phyloP scores from a whole-genome alignment of 2,329 filamentous ascomycete genomes.

The Hirsutella thompsonii region DNA sequence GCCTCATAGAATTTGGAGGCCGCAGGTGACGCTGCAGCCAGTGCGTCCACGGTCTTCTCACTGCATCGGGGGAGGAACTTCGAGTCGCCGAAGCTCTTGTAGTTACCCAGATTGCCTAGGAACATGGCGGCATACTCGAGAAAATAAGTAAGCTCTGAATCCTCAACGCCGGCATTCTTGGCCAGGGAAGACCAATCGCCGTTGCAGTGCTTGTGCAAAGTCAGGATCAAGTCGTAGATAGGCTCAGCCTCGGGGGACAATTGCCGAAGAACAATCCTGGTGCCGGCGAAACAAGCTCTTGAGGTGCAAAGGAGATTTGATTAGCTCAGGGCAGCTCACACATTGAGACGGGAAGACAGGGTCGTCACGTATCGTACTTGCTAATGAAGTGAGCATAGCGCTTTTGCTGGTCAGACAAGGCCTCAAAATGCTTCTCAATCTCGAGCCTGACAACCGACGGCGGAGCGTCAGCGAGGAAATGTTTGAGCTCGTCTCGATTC shows the following conservation, averaged over 20 bases:
- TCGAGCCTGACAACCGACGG: slow-evolving; percentile 78
- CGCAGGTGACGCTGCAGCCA: slow-evolving; percentile 48
- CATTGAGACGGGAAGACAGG: background rate
- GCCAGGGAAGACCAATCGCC: slow-evolving; percentile 62
- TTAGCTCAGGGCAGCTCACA: background rate
- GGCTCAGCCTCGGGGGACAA: slow-evolving; percentile 69
- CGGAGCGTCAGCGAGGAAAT: slow-evolving; percentile 85
- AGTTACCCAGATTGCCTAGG: slow-evolving; percentile 70
- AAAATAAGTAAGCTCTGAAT: slow-evolving; percentile 53
- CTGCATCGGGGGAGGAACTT: slow-evolving; percentile 69
- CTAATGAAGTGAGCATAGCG: slow-evolving; percentile 86
- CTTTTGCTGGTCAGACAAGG: slow-evolving; percentile 62
- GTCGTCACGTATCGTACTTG: slow-evolving; percentile 37
- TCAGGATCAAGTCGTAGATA: slow-evolving; percentile 71
- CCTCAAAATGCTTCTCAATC: slow-evolving; percentile 87
- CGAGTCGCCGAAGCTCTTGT: slow-evolving; percentile 76
- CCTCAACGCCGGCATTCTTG: slow-evolving; percentile 48
- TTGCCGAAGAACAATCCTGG: slow-evolving; percentile 66
- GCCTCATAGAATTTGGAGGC: slow-evolving; percentile 52
- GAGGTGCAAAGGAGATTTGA: background rate
- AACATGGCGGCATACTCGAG: slow-evolving; percentile 70
- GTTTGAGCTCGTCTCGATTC: slow-evolving; percentile 47
- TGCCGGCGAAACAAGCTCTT: slow-evolving; percentile 66
- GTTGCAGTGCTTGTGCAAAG: slow-evolving; percentile 50
- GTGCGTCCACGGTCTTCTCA: slow-evolving; percentile 48